Evolutionary conservation across 2,329 filamentous ascomycete species (phyloP).

Genomic region (Gnomoniopsis sp.): DNA sequence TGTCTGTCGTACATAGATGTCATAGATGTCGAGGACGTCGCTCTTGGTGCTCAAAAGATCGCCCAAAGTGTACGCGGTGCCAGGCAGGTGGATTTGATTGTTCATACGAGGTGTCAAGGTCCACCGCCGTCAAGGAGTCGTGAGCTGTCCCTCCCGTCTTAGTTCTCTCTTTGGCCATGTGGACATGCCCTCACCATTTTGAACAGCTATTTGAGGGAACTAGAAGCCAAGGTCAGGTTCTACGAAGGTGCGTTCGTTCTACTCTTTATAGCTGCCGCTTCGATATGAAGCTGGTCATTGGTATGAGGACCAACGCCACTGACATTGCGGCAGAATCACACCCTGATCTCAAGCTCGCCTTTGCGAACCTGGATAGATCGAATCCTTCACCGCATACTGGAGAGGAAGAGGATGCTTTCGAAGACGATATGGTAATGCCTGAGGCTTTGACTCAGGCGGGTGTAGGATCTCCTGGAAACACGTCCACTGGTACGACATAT

Average conservation of each 20-base stretch:
- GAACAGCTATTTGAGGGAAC: constrained; percentile 29
- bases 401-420: constrained; percentile 21
- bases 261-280: background rate
- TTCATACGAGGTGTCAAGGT: constrained; percentile 33
- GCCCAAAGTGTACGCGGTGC: constrained; percentile 32
- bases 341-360: background rate
- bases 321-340: background rate
- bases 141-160: constrained; percentile 11
- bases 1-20: constrained; percentile 25
- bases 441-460: constrained; percentile 34
- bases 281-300: background rate
- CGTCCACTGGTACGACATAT: constrained; percentile 10
- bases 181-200: background rate
- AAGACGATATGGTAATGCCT: constrained; percentile 29
- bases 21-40: constrained; percentile 32
- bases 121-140: constrained; percentile 33
- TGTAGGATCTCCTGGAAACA: constrained; percentile 24
- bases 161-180: background rate
- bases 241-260: constrained; percentile 24
- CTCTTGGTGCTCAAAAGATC: constrained; percentile 35
- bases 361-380: background rate
- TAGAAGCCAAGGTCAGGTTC: constrained; percentile 30
- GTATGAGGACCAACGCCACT: background rate
- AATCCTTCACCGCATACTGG: too few relatives aligned
- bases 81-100: constrained; percentile 28